These are phyloP conservation scores for Phaseolus lunatus DNA, from an alignment of 306 rosid species.

Conservation along the genomic window DNA sequence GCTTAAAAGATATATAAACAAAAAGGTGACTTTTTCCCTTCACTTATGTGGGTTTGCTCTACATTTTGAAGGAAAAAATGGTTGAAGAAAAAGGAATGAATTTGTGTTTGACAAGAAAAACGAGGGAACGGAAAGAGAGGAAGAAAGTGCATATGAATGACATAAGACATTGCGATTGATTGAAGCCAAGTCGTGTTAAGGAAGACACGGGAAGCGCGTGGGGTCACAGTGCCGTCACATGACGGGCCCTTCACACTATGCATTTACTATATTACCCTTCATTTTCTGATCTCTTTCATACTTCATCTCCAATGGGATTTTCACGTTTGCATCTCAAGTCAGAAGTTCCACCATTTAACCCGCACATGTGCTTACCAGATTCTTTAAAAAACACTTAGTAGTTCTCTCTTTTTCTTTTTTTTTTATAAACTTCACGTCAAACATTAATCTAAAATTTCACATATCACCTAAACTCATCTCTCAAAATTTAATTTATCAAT, in stretches of 20 bases:
- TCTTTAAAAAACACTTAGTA: too few species aligned
- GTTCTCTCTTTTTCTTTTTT: too few species aligned
- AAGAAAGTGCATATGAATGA: slow-evolving; percentile 18
- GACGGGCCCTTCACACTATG: not conserved
- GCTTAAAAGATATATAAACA: not conserved
- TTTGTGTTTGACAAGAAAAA: slow-evolving; percentile 24
- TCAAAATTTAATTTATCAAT: too few species aligned
- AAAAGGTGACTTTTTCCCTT: not conserved
- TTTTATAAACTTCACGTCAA: too few species aligned
- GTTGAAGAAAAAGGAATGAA: not conserved
- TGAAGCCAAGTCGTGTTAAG: not conserved
- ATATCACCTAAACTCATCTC: too few species aligned
- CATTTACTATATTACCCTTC: slow-evolving; percentile 43
- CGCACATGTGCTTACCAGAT: too few species aligned
- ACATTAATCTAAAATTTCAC: too few species aligned
- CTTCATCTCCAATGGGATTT: not conserved
- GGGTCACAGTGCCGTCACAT: slow-evolving; percentile 1
- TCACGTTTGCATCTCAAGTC: not conserved
- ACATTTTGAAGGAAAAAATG: not conserved
- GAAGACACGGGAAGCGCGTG: slow-evolving; percentile 46
- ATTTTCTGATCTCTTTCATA: not conserved
- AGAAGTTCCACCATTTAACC: not conserved
- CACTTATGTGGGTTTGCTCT: not conserved
- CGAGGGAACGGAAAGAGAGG: slow-evolving; percentile 6
- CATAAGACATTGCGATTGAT: slow-evolving; percentile 13